phyloP scores from a whole-genome alignment of 2,329 filamentous ascomycete species.

The Ophiosphaerella herpotricha region DNA sequence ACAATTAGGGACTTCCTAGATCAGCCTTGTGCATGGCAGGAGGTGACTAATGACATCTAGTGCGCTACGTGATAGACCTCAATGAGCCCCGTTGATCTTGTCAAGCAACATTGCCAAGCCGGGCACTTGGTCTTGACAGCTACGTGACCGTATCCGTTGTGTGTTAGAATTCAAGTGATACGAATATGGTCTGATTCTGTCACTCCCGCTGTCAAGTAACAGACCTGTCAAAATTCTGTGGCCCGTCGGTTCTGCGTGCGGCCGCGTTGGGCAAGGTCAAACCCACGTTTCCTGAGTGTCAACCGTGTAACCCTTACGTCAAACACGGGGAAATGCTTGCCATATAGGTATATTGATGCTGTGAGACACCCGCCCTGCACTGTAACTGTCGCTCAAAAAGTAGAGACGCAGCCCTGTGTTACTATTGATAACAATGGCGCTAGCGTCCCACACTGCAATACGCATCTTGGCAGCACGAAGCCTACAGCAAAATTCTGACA shows the following conservation, averaged over 20 bases:
- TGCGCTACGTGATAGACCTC: slow-evolving; percentile 22
- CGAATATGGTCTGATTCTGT: slow-evolving; percentile 33
- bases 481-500: slow-evolving; percentile 15
- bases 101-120: slow-evolving; percentile 18
- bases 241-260: slow-evolving; percentile 29
- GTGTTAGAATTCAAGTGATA: slow-evolving; percentile 16
- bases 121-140: slow-evolving; percentile 37
- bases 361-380: slow-evolving; percentile 38
- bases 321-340: slow-evolving; percentile 25
- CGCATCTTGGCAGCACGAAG: slow-evolving; percentile 37
- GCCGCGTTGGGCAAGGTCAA: slow-evolving; percentile 30
- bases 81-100: slow-evolving; percentile 5
- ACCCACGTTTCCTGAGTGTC: slow-evolving; percentile 33
- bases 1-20: slow-evolving; percentile 1
- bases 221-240: slow-evolving; percentile 39
- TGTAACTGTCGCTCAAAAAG: slow-evolving; percentile 36
- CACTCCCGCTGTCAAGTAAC: slow-evolving; percentile 40
- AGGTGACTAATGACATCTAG: slow-evolving; percentile 20
- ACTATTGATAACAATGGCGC: slow-evolving; percentile 9
- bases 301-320: slow-evolving; percentile 23
- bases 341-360: slow-evolving; percentile 21
- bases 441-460: slow-evolving; percentile 23
- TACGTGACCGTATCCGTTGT: slow-evolving; percentile 26
- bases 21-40: slow-evolving; percentile 24
- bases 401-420: slow-evolving; percentile 29